These are phyloP conservation scores for Globisporangium parvum DNA, from an alignment of 352 stramenopile genomes.

Conservation along the genomic window DNA sequence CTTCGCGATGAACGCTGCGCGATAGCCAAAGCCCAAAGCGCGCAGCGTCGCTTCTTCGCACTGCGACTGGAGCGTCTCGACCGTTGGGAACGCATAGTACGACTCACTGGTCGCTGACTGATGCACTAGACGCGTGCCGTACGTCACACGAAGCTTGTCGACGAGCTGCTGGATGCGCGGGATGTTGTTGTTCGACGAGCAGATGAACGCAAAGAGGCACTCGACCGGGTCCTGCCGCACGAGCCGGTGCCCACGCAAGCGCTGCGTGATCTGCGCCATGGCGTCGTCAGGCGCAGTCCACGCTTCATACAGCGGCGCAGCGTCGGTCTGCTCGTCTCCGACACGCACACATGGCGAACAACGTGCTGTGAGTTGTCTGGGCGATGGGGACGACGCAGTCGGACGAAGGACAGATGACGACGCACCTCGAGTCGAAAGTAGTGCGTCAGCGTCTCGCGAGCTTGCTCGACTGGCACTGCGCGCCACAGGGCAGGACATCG, in stretches of 20 bases:
- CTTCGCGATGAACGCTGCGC: constrained; percentile 85
- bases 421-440: constrained; percentile 89
- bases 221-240: constrained; percentile 94
- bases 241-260: constrained; percentile 86
- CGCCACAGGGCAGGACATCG: neutral
- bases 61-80: constrained; percentile 55
- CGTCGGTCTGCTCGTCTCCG: constrained; percentile 11
- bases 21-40: constrained; percentile 85
- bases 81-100: constrained; percentile 90
- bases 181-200: constrained; percentile 99
- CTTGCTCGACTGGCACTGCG: constrained; percentile 33
- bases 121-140: constrained; percentile 65
- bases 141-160: constrained; percentile 80
- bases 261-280: constrained; percentile 66
- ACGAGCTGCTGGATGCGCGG: constrained; percentile 93
- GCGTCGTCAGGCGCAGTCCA: constrained; percentile 66
- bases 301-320: constrained; percentile 56
- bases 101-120: constrained; percentile 7
- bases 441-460: constrained; percentile 41
- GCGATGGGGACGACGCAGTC: neutral
- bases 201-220: constrained; percentile 97
- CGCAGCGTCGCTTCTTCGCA: constrained; percentile 86
- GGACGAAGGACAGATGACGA: neutral
- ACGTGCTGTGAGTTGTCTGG: neutral
- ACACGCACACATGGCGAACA: neutral